These are phyloP conservation scores for Dentipellis fragilis DNA, from an alignment of 768 basidiomycete species.

Conservation along the genomic window DNA sequence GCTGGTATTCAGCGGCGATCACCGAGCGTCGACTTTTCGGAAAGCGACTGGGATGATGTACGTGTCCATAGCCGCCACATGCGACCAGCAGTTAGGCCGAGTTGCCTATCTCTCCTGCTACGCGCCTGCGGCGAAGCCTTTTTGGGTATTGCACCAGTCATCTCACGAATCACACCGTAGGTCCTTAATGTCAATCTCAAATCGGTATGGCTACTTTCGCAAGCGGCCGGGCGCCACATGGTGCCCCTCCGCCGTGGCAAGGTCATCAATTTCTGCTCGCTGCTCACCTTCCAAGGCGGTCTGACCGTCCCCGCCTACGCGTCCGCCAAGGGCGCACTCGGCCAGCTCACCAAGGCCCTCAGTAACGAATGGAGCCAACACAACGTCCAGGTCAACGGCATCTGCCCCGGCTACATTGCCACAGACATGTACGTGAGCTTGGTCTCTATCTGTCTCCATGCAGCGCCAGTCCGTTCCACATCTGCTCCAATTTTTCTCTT, in stretches of 20 bases:
- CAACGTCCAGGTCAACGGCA: conserved; percentile 82
- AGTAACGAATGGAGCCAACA: conserved; percentile 89
- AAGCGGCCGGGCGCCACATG: conserved; percentile 88
- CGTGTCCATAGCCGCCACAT: conserved; percentile 18
- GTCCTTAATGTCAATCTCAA: conserved; percentile 85
- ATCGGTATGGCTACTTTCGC: conserved; percentile 74
- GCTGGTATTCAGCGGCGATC: conserved; percentile 52
- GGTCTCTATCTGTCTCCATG: conserved; percentile 5
- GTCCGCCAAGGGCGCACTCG: conserved; percentile 81
- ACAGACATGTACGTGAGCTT: conserved; percentile 66
- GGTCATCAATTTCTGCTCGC: conserved; percentile 51
- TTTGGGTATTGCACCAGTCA: conserved; percentile 3
- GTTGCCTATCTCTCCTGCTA: background rate
- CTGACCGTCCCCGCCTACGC: conserved; percentile 83
- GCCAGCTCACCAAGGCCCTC: conserved; percentile 80
- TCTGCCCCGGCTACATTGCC: conserved; percentile 80
- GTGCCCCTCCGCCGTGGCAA: conserved; percentile 60
- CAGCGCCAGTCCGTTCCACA: conserved; percentile 4
- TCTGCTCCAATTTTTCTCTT: background rate
- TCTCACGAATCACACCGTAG: conserved; percentile 25
- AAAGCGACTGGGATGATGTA: conserved; percentile 66
- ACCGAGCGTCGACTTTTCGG: conserved; percentile 54
- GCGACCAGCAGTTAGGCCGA: conserved; percentile 1
- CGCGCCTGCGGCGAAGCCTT: conserved; percentile 1
- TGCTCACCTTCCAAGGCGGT: conserved; percentile 36